Evolutionary conservation across 352 stramenopile genomes (phyloP).

Genomic region (Phytopythium cucurbitacearum): DNA sequence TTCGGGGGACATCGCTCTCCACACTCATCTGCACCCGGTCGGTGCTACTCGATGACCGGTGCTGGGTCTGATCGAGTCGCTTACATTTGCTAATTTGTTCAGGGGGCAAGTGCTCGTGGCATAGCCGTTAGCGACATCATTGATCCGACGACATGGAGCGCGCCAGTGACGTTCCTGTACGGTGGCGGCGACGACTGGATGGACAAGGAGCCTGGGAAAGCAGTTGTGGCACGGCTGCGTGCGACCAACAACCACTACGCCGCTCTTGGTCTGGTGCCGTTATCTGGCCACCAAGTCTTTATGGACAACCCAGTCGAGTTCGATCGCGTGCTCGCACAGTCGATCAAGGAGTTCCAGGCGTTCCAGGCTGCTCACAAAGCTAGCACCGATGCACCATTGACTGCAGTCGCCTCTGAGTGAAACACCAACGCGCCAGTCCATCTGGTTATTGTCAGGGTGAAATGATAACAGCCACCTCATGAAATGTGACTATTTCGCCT

Average conservation of each 20-base stretch:
- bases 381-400: too few species aligned
- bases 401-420: too few species aligned
- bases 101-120: slow-evolving; percentile 34
- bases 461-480: too few species aligned
- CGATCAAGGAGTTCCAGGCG: slow-evolving; percentile 1
- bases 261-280: slow-evolving; percentile 45
- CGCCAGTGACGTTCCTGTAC: slow-evolving; percentile 69
- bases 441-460: too few species aligned
- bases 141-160: slow-evolving; percentile 26
- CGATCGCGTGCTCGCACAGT: slow-evolving; percentile 39
- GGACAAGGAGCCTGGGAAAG: slow-evolving; percentile 51
- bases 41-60: slow-evolving; percentile 1
- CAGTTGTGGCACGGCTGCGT: slow-evolving; percentile 41
- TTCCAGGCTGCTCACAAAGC: too few species aligned
- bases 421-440: too few species aligned
- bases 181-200: slow-evolving; percentile 70
- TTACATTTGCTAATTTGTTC: slow-evolving; percentile 1
- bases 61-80: too few species aligned
- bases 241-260: slow-evolving; percentile 34
- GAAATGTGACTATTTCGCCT: too few species aligned
- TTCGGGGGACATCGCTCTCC: slow-evolving; percentile 59
- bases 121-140: slow-evolving; percentile 41
- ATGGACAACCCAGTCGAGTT: slow-evolving; percentile 72
- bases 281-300: slow-evolving; percentile 66
- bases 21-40: slow-evolving; percentile 64